These are phyloP conservation scores for Corinectria fuckeliana DNA, from an alignment of 2,329 filamentous ascomycete genomes.

Conservation along the genomic window DNA sequence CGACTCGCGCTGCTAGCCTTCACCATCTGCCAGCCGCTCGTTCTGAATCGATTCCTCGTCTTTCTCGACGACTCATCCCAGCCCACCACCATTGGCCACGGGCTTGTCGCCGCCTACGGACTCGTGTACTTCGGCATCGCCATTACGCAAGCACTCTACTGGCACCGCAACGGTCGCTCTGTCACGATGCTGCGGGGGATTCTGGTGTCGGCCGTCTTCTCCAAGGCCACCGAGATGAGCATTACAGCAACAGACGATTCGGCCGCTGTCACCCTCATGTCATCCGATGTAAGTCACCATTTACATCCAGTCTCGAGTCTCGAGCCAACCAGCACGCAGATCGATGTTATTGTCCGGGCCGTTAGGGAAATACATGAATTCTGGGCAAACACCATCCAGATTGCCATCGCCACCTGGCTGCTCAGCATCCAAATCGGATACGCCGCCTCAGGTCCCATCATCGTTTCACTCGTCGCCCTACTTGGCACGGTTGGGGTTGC, in stretches of 20 bases:
- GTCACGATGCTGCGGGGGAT: slow-evolving; percentile 42
- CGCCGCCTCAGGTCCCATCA: slow-evolving; percentile 43
- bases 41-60: slow-evolving; percentile 43
- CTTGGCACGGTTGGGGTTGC: slow-evolving; percentile 36
- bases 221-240: slow-evolving; percentile 42
- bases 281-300: slow-evolving; percentile 43
- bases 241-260: slow-evolving; percentile 40
- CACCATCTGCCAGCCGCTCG: slow-evolving; percentile 46
- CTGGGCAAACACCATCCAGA: slow-evolving; percentile 46
- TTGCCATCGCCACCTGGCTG: slow-evolving; percentile 43
- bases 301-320: neutral
- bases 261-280: slow-evolving; percentile 50
- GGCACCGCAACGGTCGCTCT: slow-evolving; percentile 42
- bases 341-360: slow-evolving; percentile 47
- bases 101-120: slow-evolving; percentile 43
- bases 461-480: slow-evolving; percentile 39
- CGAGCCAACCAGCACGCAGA: slow-evolving; percentile 28
- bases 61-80: slow-evolving; percentile 39
- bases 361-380: slow-evolving; percentile 46
- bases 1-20: slow-evolving; percentile 44
- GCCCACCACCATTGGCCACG: slow-evolving; percentile 38
- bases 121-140: slow-evolving; percentile 43
- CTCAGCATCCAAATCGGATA: slow-evolving; percentile 44
- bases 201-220: slow-evolving; percentile 44
- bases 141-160: slow-evolving; percentile 41